Base-by-base conservation (phyloP, 139 green algal genomes). In the Coelastrella sp. region DNA sequence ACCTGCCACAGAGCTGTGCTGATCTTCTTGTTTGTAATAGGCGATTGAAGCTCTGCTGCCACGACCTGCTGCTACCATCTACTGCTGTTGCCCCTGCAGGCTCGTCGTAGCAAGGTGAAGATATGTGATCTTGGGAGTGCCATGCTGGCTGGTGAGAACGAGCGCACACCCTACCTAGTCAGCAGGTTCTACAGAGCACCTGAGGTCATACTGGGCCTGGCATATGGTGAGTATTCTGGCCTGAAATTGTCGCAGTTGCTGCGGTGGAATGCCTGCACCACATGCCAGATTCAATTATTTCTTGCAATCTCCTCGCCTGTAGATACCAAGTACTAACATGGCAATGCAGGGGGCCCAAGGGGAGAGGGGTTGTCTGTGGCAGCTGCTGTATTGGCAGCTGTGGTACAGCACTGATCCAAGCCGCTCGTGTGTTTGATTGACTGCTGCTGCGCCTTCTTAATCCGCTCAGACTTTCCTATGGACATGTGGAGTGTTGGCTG, bases 401-500 rank as follows among this genome's bases (percentile, higher is more conserved):
- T 49, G 35, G 35, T 49, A 49, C 35, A 49, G 35, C 35, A 49
- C 35, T 5, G 1, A 49, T 49, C 35, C 3, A 3, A 49, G 35
- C 35, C 3, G 35, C 35, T 49, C 6, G 63, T 24, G 70, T 7
- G 4, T 49, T 7, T n/a, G 20, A 35, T 7, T n/a, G 20, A 35
- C 22, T 78, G 20, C 70, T 9, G 63, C 70, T 78, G 70, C 70
- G 63, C 63, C 63, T 72, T 72, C 12, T 17, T 14, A 1, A 72
- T 14, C 63, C 5, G 63, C 63, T 49, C 35, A 98, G 97, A 97
- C 65, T 94, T 96, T 66, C 89, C 97, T 7, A 96, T 99, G 95
- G 98, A 99, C 94, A 98, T 99, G 94, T 99, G 98, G 98, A 95
- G 90, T 57, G 92, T 99, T 14, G 98, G 97, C 20, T 99, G 96